A percentile compares a stretch with the other conserved stretches of the same genome.
Evolutionary conservation across 495 filamentous ascomycete genomes (phyloP).

Genomic region (Penicillium flavigenum): DNA sequence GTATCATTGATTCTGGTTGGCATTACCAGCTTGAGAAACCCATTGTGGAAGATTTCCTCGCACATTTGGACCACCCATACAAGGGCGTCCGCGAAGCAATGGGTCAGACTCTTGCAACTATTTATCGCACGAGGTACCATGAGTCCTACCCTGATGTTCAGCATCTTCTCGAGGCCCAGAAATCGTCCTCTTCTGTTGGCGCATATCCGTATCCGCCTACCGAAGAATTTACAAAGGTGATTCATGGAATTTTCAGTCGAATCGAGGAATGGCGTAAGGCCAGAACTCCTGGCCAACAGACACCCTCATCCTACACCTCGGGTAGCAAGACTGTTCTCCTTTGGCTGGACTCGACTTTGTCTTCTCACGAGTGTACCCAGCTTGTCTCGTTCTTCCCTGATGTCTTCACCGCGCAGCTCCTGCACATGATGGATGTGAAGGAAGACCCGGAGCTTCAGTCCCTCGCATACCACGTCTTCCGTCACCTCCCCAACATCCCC

Average conservation of each 20-base stretch:
- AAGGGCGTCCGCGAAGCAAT: constrained; percentile 95
- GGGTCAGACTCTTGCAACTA: constrained; percentile 80
- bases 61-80: constrained; percentile 94
- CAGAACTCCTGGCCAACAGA: constrained; percentile 84
- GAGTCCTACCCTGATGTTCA: constrained; percentile 83
- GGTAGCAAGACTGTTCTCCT: constrained; percentile 93
- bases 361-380: constrained; percentile 88
- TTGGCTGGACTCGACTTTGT: constrained; percentile 90
- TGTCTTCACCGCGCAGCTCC: constrained; percentile 81
- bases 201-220: constrained; percentile 77
- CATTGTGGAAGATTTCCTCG: constrained; percentile 83
- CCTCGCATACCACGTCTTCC: constrained; percentile 94
- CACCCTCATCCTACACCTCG: constrained; percentile 89
- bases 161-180: constrained; percentile 73
- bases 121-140: constrained; percentile 87
- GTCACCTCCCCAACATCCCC: constrained; percentile 94
- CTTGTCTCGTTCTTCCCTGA: constrained; percentile 89
- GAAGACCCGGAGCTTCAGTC: constrained; percentile 96
- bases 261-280: constrained; percentile 86
- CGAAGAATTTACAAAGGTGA: constrained; percentile 68
- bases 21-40: constrained; percentile 93
- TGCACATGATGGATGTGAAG: constrained; percentile 99
- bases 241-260: constrained; percentile 73
- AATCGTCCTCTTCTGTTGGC: constrained; percentile 76
- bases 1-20: constrained; percentile 87